Evolutionary conservation across 2,329 filamentous ascomycete genomes (phyloP), one percentile per base, ranked within the genome.

Genomic region (Epichloe sibirici): DNA sequence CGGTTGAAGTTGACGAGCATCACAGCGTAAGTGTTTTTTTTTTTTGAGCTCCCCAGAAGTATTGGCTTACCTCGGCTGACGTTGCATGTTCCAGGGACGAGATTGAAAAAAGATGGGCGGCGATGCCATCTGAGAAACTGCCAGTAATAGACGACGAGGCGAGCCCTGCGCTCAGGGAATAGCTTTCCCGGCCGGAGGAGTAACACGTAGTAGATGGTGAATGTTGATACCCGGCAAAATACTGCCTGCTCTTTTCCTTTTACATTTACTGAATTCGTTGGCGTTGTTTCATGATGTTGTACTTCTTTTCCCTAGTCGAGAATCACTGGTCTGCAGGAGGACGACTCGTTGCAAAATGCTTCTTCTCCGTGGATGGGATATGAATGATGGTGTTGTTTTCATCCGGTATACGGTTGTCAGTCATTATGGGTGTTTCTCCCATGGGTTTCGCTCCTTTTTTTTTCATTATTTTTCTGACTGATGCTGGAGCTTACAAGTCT

Each of bases 1-100:
- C 69, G 68, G 1, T 60, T 79, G 6, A 64, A 59, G 43, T 55
- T 78, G 46, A 59, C 67, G 2, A 71, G 71, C 57, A 64, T 63
- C 1, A 61, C 65, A 11, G 55, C 56, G 77, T 79, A 61, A 66
- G 74, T 66, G 5, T 45, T 45, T 21, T 31, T 9, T 45, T 45
- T 21, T 31, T 9, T 5, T 34, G 3, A 31, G 9, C 31, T 31
- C 3, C 23, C 31, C 9, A 42, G 9, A 21, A 13, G 2, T 40
- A 25, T 25, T 17, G 9, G 44, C 15, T 17, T 34, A 5, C 17
- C 46, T 42, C 53, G 64, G 57, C 66, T 57, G 28, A 49, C 44
- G 12, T 44, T 51, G 21, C 13, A n/a, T 12, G 4, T 45, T 21
- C 37, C 25, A 73, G 69, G 8, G 61, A 65, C 9, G 66, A 64